These are phyloP conservation scores for Polyporus arcularius DNA, from an alignment of 768 basidiomycete species.

Conservation along the genomic window DNA sequence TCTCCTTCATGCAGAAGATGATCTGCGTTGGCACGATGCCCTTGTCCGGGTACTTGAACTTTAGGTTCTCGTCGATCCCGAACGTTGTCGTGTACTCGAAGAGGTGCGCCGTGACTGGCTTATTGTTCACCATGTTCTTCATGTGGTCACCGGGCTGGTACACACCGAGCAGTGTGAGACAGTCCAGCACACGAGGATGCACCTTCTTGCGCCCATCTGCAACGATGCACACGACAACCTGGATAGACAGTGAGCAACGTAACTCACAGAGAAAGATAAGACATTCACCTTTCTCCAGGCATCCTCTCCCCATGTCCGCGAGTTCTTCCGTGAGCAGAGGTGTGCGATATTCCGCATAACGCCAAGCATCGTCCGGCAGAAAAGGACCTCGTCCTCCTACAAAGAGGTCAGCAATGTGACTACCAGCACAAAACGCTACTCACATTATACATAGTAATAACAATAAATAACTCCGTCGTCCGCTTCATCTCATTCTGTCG, in stretches of 20 bases:
- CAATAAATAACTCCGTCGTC: slow-evolving; percentile 89
- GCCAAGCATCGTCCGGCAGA: slow-evolving; percentile 91
- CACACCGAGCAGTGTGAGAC: slow-evolving; percentile 88
- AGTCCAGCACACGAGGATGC: slow-evolving; percentile 84
- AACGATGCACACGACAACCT: slow-evolving; percentile 93
- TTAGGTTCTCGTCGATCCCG: slow-evolving; percentile 73
- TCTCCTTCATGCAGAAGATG: slow-evolving; percentile 89
- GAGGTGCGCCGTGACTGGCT: slow-evolving; percentile 70
- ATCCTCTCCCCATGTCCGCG: slow-evolving; percentile 93
- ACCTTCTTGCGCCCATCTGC: slow-evolving; percentile 84
- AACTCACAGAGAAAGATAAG: not conserved
- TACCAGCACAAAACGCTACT: slow-evolving; percentile 30
- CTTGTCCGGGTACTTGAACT: slow-evolving; percentile 88
- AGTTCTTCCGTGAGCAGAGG: slow-evolving; percentile 82
- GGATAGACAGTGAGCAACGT: not conserved
- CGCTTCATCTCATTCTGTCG: slow-evolving; percentile 80
- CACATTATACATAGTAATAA: slow-evolving; percentile 97
- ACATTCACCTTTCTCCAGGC: slow-evolving; percentile 87
- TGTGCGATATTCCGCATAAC: slow-evolving; percentile 89
- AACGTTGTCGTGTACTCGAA: slow-evolving; percentile 90
- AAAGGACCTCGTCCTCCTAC: slow-evolving; percentile 86
- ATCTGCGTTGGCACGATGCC: slow-evolving; percentile 95
- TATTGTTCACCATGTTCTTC: slow-evolving; percentile 68
- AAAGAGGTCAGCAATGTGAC: not conserved
- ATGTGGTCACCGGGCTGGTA: slow-evolving; percentile 74